A percentile compares a stretch with the other conserved stretches of the same genome.
Evolutionary conservation across 768 basidiomycete genomes (phyloP).

Genomic region (Rhizopogon roseolus): DNA sequence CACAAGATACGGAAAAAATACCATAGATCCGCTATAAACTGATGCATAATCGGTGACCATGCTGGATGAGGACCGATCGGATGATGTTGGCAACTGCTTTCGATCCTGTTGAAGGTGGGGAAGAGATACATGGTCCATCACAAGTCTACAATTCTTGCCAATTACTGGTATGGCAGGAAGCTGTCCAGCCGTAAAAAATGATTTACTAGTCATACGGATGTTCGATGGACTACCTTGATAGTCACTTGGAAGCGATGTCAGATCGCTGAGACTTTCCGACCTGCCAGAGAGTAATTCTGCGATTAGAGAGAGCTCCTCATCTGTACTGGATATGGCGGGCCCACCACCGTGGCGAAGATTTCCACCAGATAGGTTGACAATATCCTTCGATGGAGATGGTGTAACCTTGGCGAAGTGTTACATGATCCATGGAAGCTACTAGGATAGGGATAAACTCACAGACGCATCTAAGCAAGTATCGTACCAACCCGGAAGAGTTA

Average conservation of each 20-base stretch:
- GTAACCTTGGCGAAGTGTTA: not conserved
- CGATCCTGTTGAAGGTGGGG: not conserved
- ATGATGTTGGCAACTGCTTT: not conserved
- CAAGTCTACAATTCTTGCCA: not conserved
- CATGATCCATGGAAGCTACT: not conserved
- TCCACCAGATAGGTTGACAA: not conserved
- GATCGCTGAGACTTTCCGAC: slow-evolving; percentile 16
- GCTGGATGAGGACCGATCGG: not conserved
- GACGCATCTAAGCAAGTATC: slow-evolving; percentile 34
- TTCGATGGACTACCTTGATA: not conserved
- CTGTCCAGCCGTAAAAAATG: not conserved
- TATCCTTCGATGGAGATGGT: not conserved
- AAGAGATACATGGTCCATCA: not conserved
- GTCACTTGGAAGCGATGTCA: slow-evolving; percentile 26
- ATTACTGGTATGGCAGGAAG: not conserved
- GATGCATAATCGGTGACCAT: not conserved
- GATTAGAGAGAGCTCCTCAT: not conserved
- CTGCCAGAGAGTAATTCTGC: not conserved
- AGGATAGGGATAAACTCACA: slow-evolving; percentile 10
- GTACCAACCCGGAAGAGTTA: slow-evolving; percentile 57
- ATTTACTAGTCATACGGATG: too few species aligned
- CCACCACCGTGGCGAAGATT: not conserved
- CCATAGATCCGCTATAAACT: not conserved
- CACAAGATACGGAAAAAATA: not conserved
- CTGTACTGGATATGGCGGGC: not conserved